Evolutionary conservation across 345 rosid species (phyloP), one percentile per base, ranked within the genome.

Genomic region (Eucalyptus cloeziana): DNA sequence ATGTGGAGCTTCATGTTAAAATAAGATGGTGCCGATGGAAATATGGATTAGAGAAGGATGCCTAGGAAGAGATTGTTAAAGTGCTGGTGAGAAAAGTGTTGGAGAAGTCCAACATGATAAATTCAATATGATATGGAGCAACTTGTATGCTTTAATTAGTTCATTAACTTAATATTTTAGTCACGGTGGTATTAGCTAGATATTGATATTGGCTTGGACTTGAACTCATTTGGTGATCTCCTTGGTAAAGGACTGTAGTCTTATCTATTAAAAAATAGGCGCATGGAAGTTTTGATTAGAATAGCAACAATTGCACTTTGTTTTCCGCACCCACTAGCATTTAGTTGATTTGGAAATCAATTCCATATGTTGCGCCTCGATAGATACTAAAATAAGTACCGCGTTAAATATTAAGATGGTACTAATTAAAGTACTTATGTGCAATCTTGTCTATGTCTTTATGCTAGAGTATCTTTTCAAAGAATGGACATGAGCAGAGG

Each of bases 161-260:
- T 62, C 17, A 0, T 62, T 62, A 62, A 13, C 10, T 3, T 30
- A 30, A 62, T n/a, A 62, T 30, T 30, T 62, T 13, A 0, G 37
- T 62, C 15, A 62, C 0, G 0, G 17, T 30, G 33, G 7, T 62
- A 27, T 62, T 30, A 62, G n/a, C 0, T 27, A 27, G 64, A 25
- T 58, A 25, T 19, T 0, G 5, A 52, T 19, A 52, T 52, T 52
- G 10, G 25, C 25, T 52, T 0, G 12, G 30, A 56, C 12, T 56
- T 24, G 12, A 56, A 56, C 0, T 56, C 5, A 30, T 62, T 7
- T 7, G 37, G 17, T 62, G 33, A 62, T 62, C 5, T 62, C 17
- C 19, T 3, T 30, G 13, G 0, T 24, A 8, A 10, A 24, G 62
- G 13, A 56, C 12, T 24, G 0, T 4, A 56, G 62, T 1, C 62